Evolutionary conservation across 1,139 yeast species (phyloP), one percentile per base, ranked within the genome.

Genomic region (Suhomyces bribrorum): DNA sequence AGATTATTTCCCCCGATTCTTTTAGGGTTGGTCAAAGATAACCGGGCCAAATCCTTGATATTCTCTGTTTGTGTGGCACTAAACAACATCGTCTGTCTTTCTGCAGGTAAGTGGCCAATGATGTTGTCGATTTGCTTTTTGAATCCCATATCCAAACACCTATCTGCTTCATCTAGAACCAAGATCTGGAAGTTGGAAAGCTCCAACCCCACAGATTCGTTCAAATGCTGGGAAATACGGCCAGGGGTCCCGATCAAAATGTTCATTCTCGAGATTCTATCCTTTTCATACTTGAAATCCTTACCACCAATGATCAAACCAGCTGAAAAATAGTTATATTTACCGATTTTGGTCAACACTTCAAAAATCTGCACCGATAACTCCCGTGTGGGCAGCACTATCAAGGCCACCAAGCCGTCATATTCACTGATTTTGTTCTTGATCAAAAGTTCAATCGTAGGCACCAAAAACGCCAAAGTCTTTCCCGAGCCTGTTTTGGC

Each of bases 401-500:
- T 81, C 47, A 92, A 67, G 0, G 97, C 98, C 5, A 97, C 97
- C 36, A 94, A 69, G 0, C 98, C 98, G 59, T 92, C 99, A 52
- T 66, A 75, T 45, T 86, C 95, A 27, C 92, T 83, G 84, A 96
- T 89, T 45, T 77, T 77, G 46, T 82, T 81, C 49, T 86, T 76
- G 47, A 80, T 76, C 43, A 90, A 69, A 34, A 75, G 71, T 56
- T 89, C 96, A 14, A 89, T 63, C 5, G 86, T 77, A 2, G 99
- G 99, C 30, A 92, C 75, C 50, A 92, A 69, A 54, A 92, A 92
- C 4, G 97, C 95, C 43, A 92, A 64, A 0, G 99, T 92, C 60
- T 92, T 92, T 34, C 99, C 99, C 2, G 96, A 88, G 3, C 99
- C 98, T 0, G 99, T 92, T 53, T 83, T 81, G 14, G 98, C 98